Base-by-base conservation (phyloP, 1,284 basidiomycete species). In the Sporisorium exsertum region DNA sequence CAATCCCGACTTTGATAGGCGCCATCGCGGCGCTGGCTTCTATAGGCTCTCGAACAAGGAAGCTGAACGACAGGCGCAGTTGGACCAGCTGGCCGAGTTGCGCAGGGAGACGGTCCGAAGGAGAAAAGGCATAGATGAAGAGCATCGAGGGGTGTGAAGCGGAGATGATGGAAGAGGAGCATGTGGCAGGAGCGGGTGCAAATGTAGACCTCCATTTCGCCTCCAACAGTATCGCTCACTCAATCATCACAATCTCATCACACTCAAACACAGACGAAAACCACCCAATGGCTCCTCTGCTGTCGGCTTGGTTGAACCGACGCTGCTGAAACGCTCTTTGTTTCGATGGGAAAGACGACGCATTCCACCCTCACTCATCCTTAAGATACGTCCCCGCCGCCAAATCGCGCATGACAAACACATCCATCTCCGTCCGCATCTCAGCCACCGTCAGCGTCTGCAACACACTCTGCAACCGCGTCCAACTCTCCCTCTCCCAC, bases 11-110 rank as follows among this genome's bases (percentile, higher is more conserved):
- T 87, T 87, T 57, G 95, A 99, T 85, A 90, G 92, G 12, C 92
- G 95, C 9, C 90, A 91, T n/a, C 91, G 91, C 80, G 95, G 93
- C 35, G 94, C 95, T 0, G 95, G 90, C 0, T 93, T 92, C 86
- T 96, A 95, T 84, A 91, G 92, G 80, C 95, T 98, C 85, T 92
- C 93, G 3, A 88, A 86, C 0, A 93, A 96, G 80, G 92, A 94
- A 78, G 91, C 92, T 65, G 89, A 89, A 32, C 89, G 95, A 35
- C 86, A 86, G 70, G 86, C 87, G 59, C 91, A 97, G 86, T 92
- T 95, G 92, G 91, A 92, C 55, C 91, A 91, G 55, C 86, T 98
- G 16, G 89, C 88, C 50, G 84, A 87, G 9, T 88, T 89, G 13
- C 87, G 93, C 43, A 88, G 89, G 24, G 93, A 95, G 83, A 97